Evolutionary conservation across 2,329 filamentous ascomycete species (phyloP), one percentile per base, ranked within the genome.

Genomic region (Beauveria australis): DNA sequence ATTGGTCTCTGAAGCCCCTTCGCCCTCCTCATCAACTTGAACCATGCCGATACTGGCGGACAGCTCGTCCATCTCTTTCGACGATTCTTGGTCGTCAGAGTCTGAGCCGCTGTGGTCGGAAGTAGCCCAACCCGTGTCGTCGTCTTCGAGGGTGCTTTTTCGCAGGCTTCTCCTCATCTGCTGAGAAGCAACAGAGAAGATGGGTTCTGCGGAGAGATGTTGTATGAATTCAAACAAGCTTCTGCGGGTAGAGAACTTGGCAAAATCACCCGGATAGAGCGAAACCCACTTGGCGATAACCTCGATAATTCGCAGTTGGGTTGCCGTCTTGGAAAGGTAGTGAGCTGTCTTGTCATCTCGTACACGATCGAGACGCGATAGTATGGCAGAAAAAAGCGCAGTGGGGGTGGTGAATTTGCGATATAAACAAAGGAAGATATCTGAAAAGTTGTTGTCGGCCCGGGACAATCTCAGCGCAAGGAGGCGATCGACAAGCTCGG

Each of bases 41-140:
- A 84, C 66, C 1, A 76, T 77, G 61, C 73, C 77, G 66, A 84
- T 74, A 22, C 79, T 79, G 16, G 66, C 62, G 3, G 71, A 69
- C 6, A 75, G 60, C 53, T 74, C 73, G 14, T 74, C 72, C 51
- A 79, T 67, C 1, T 79, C 78, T 47, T 71, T 75, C 18, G 70
- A 72, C 3, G 74, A 62, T 5, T 73, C 67, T 44, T 74, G 68
- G 59, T 69, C 73, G 22, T 70, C 73, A 18, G 69, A 63, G 24
- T 71, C 67, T 56, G 76, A 73, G 4, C 69, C 70, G 3, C 66
- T 65, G 10, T 85, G 83, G 69, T 97, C 93, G 52, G 85, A 84
- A 68, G 87, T 89, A n/a, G 89, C 91, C 94, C 94, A 99, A 14
- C 89, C 87, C 0, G 89, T 89, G 70, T 99, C 93, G 68, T 97